phyloP scores from a whole-genome alignment of 768 basidiomycete species.

The Flagelloscypha sp. region DNA sequence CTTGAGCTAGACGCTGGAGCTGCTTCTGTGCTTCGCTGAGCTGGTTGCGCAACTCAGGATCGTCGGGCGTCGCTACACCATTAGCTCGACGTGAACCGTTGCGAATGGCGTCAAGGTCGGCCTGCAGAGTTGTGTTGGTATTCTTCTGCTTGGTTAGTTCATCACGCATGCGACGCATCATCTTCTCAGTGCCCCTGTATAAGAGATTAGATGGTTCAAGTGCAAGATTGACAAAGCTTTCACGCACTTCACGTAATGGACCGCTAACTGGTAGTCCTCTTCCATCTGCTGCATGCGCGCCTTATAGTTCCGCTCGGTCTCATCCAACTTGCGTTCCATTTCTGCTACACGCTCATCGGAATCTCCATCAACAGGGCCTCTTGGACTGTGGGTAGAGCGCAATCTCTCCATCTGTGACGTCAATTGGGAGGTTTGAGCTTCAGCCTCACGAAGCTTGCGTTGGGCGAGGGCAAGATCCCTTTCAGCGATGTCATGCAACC shows the following conservation, averaged over 20 bases:
- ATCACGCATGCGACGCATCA: conserved; percentile 94
- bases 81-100: conserved; percentile 55
- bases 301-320: conserved; percentile 72
- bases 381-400: conserved; percentile 52
- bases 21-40: conserved; percentile 75
- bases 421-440: conserved; percentile 57
- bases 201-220: conserved; percentile 11
- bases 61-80: conserved; percentile 78
- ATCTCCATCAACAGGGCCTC: conserved; percentile 27
- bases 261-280: conserved; percentile 92
- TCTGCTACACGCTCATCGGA: conserved; percentile 48
- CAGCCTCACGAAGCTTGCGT: conserved; percentile 66
- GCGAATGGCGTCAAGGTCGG: conserved; percentile 72
- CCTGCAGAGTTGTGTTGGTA: conserved; percentile 68
- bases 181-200: conserved; percentile 88
- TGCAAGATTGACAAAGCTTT: conserved; percentile 12
- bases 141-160: conserved; percentile 89
- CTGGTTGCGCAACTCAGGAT: conserved; percentile 56
- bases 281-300: conserved; percentile 82
- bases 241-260: conserved; percentile 92
- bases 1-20: conserved; percentile 56
- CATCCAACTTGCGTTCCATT: conserved; percentile 70
- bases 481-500: conserved; percentile 66
- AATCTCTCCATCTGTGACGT: conserved; percentile 60
- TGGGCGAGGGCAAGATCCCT: conserved; percentile 61